Conservation (phyloP, 2,329 filamentous ascomycete genomes). For the Tetracladium maxilliforme region DNA sequence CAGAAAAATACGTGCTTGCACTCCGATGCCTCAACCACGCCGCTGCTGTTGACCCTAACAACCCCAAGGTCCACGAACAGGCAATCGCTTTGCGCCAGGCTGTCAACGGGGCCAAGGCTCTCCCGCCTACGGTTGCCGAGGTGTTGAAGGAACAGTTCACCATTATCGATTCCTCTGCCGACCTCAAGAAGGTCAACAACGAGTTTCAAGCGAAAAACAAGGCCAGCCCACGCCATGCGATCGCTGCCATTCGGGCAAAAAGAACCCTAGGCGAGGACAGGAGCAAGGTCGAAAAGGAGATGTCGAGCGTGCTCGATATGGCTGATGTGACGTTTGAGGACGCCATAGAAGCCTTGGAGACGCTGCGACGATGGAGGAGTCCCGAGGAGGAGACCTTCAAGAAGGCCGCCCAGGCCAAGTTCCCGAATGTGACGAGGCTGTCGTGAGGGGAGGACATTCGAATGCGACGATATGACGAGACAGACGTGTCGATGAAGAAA, state of each 20-base stretch:
- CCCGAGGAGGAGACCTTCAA: constrained; percentile 30
- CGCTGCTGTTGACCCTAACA: constrained; percentile 48
- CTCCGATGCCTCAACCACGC: constrained; percentile 73
- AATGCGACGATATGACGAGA: too few relatives aligned
- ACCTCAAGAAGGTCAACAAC: constrained; percentile 50
- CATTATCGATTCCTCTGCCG: constrained; percentile 37
- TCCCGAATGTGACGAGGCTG: too few relatives aligned
- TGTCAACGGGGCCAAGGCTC: constrained; percentile 36
- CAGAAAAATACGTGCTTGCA: constrained; percentile 78
- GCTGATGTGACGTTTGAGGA: constrained; percentile 36
- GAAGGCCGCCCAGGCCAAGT: constrained; percentile 30
- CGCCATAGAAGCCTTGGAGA: constrained; percentile 35
- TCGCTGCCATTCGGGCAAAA: constrained; percentile 46
- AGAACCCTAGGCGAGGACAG: constrained; percentile 40
- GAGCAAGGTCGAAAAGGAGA: constrained; percentile 41
- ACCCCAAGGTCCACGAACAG: constrained; percentile 66
- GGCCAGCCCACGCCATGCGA: constrained; percentile 43
- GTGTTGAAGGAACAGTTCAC: constrained; percentile 57
- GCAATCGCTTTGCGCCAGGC: constrained; percentile 52
- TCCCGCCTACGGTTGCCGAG: constrained; percentile 50
- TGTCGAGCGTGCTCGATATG: constrained; percentile 42
- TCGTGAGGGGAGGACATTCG: too few relatives aligned
- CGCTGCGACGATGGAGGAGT: constrained; percentile 34
- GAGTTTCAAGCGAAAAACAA: constrained; percentile 49
- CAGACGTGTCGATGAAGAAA: too few relatives aligned